A percentile compares a stretch with the other conserved stretches of the same genome.
phyloP scores from a whole-genome alignment of 176 grass and related monocot species.

The bread wheat (Triticum aestivum) region IWGSC_CS_RefSeq_v2.1 NC_057807.1:665485036-665485535 shows the following conservation, averaged over 20 bases:
- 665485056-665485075: background rate
- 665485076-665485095: no score
- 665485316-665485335: background rate
- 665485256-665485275: background rate
- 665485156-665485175: background rate
- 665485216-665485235: background rate
- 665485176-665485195: background rate
- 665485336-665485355: background rate
- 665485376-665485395: conserved; percentile 9
- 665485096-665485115: background rate
- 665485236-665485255: background rate
- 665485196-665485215: background rate
- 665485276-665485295: background rate
- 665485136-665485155: background rate
- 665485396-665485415: background rate
- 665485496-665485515: background rate
- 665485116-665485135: background rate
- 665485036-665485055: background rate
- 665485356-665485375: background rate
- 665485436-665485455: background rate
- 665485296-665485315: background rate
- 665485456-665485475: background rate
- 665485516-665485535: conserved; percentile 9
- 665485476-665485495: background rate
- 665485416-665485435: background rate